phyloP scores from a whole-genome alignment of 2,329 filamentous ascomycete species.

The Cordyceps militaris region DNA sequence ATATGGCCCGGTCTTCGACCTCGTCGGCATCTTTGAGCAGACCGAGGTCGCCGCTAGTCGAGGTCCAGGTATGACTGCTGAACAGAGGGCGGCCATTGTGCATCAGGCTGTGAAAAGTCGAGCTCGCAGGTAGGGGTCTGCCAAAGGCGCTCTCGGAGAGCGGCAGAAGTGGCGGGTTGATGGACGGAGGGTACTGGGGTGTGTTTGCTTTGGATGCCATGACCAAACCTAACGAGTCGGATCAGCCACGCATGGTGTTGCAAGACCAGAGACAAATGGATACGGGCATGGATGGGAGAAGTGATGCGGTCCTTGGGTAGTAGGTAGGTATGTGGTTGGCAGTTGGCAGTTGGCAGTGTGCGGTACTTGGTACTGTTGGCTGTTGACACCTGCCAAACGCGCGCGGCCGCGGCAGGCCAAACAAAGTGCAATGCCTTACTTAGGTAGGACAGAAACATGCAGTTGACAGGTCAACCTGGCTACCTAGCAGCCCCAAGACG shows the following conservation, averaged over 20 bases:
- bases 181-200: background rate
- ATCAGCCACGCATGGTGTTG: background rate
- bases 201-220: slow-evolving; percentile 9
- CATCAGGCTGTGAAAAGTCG: slow-evolving; percentile 2
- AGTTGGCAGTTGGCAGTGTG: background rate
- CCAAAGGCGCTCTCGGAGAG: slow-evolving; percentile 2
- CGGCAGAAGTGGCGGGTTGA: slow-evolving; percentile 3
- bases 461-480: slow-evolving; percentile 9
- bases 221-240: slow-evolving; percentile 5
- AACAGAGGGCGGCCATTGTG: slow-evolving; percentile 7
- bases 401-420: background rate
- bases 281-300: slow-evolving; percentile 3
- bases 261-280: background rate
- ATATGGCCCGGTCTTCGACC: slow-evolving; percentile 39
- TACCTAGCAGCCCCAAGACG: background rate
- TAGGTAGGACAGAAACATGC: slow-evolving; percentile 4
- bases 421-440: background rate
- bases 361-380: background rate
- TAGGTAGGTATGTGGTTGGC: background rate
- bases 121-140: background rate
- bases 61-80: slow-evolving; percentile 52
- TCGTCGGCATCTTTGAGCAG: slow-evolving; percentile 43
- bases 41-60: slow-evolving; percentile 44
- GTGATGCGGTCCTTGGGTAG: background rate
- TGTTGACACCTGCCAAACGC: slow-evolving; percentile 11